Base-by-base conservation (phyloP, 768 basidiomycete genomes). In the Paxillus rubicundulus region DNA sequence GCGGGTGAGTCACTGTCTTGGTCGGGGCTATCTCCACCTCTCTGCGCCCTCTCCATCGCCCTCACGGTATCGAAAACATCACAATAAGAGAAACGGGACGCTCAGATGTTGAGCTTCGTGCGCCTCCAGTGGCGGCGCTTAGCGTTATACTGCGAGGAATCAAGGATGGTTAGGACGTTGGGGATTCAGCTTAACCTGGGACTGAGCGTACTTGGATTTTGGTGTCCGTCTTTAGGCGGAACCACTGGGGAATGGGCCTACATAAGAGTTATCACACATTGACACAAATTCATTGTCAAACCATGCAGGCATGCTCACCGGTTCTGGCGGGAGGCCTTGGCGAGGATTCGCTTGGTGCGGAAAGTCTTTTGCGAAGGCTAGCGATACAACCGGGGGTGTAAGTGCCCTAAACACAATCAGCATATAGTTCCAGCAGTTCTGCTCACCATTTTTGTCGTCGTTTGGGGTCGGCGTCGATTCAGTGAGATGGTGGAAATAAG, bases 331-430 rank as follows among this genome's bases (percentile, higher is more conserved):
- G 79, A 73, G 56, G 92, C 92, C 83, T 98, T 99, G 71, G 96
- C 93, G 64, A 99, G 90, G 70, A 86, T 95, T 72, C 87, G 86
- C 81, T 99, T 99, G 72, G 89, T 94, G 70, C 90, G 83, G 84
- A 98, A 98, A 53, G 92, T 84, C 79, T 99, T 99, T 86, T 98
- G 92, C 71, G 96, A 98, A 75, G 96, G 96, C 96, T 98, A 73
- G 24, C 16, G 57, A 17, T 39, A 43, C 4, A 34, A 52, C 55
- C 14, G 30, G 13, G 28, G 34, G 10, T 16, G 48, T 65, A 38
- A 67, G 50, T 37, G 30, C 8, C 16, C 27, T 28, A 14, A 13
- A 28, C 36, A 27, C 24, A 24, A 24, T 42, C 21, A 21, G 10
- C 3, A 14, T 36, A 16, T 13, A 36, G 49, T 9, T 36, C 33